phyloP scores from a whole-genome alignment of 345 rosid species.

The Citrus glauca region DNA sequence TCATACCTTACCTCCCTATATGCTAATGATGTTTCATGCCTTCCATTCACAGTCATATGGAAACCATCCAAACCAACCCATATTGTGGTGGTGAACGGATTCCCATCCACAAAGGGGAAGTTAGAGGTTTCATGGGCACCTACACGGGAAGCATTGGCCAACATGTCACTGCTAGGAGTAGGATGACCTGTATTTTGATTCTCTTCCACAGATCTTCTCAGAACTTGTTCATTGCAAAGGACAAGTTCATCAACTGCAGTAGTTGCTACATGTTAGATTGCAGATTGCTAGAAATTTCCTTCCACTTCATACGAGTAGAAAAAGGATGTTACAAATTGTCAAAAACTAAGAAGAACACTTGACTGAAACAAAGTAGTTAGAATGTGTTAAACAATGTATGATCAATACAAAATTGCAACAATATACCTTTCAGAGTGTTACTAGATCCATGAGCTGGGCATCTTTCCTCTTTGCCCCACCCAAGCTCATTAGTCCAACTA shows the following conservation, averaged over 20 bases:
- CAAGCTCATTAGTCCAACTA: slow-evolving; percentile 64
- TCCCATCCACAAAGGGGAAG: slow-evolving; percentile 76
- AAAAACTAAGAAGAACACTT: neutral
- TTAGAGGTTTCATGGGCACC: slow-evolving; percentile 42
- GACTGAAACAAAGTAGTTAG: neutral
- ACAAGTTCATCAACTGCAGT: slow-evolving; percentile 73
- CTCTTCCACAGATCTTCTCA: slow-evolving; percentile 42
- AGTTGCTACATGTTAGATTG: slow-evolving; percentile 19
- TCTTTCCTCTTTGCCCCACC: slow-evolving; percentile 71
- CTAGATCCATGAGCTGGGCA: slow-evolving; percentile 56
- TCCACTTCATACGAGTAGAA: neutral
- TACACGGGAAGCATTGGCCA: slow-evolving; percentile 34
- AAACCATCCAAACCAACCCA: slow-evolving; percentile 85
- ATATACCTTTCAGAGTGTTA: slow-evolving; percentile 47
- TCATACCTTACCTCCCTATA: slow-evolving; percentile 68
- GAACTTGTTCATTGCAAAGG: slow-evolving; percentile 65
- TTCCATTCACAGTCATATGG: slow-evolving; percentile 87
- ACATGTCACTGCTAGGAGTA: slow-evolving; percentile 21
- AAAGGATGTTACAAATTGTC: neutral
- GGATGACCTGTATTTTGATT: slow-evolving; percentile 37
- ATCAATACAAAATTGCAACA: neutral
- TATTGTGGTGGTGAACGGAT: slow-evolving; percentile 70
- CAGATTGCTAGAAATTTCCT: slow-evolving; percentile 7
- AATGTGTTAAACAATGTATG: neutral
- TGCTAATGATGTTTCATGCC: slow-evolving; percentile 77